Conservation (phyloP, 176 grass and related monocot genomes). For the Oryza nivara region DNA sequence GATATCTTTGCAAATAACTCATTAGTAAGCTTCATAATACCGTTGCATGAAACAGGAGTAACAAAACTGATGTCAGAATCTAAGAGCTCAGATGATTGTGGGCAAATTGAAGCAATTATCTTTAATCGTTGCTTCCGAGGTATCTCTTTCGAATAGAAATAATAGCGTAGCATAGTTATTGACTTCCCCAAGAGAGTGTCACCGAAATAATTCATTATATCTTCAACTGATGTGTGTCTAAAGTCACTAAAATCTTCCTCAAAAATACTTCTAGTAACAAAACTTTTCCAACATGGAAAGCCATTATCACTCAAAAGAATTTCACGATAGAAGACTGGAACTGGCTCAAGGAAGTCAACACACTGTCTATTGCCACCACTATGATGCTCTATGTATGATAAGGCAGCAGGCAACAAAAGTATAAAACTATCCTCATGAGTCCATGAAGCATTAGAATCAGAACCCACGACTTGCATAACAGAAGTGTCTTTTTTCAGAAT, state of each 20-base stretch:
- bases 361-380: conserved; percentile 41
- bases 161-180: conserved; percentile 64
- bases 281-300: conserved; percentile 79
- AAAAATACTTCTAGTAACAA: conserved; percentile 56
- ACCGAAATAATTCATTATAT: conserved; percentile 62
- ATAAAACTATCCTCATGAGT: conserved; percentile 57
- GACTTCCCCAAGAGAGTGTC: conserved; percentile 80
- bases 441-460: conserved; percentile 44
- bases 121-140: conserved; percentile 58
- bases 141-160: conserved; percentile 53
- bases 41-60: conserved; percentile 48
- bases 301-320: conserved; percentile 58
- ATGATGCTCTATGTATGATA: conserved; percentile 65
- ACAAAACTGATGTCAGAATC: conserved; percentile 53
- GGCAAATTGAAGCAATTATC: conserved; percentile 71
- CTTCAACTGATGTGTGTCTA: conserved; percentile 54
- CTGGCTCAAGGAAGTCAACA: conserved; percentile 46
- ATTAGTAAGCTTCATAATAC: conserved; percentile 61
- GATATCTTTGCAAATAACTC: conserved; percentile 78
- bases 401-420: conserved; percentile 80
- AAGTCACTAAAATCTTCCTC: conserved; percentile 61
- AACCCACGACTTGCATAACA: conserved; percentile 45
- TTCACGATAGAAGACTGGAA: conserved; percentile 61
- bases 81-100: conserved; percentile 67
- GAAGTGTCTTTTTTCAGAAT: conserved; percentile 50